These are phyloP conservation scores for Corylus americana DNA, from an alignment of 306 rosid genomes.

Conservation along the genomic window DNA sequence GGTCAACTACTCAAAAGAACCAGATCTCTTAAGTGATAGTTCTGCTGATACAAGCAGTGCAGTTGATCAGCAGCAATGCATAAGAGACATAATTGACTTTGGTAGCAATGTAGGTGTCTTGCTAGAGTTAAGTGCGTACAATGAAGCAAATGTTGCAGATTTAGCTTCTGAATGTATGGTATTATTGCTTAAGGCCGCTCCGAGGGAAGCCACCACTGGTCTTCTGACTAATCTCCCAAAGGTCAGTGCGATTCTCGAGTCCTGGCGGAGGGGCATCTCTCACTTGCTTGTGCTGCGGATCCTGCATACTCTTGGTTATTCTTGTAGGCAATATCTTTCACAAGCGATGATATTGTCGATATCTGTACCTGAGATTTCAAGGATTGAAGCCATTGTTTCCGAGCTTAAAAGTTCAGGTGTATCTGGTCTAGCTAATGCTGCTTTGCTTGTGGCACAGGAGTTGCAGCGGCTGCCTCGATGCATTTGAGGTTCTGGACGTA, in stretches of 20 bases:
- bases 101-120: conserved; percentile 76
- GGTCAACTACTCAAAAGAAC: conserved; percentile 56
- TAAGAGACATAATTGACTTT: conserved; percentile 82
- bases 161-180: conserved; percentile 83
- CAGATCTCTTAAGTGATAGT: conserved; percentile 59
- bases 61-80: conserved; percentile 70
- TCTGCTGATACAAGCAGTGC: conserved; percentile 48
- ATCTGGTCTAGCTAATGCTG: conserved; percentile 61
- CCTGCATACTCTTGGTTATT: conserved; percentile 79
- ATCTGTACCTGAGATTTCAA: conserved; percentile 71
- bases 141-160: conserved; percentile 57
- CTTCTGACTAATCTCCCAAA: conserved; percentile 81
- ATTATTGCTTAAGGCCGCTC: conserved; percentile 80
- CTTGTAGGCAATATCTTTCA: conserved; percentile 77
- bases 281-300: conserved; percentile 61
- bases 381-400: conserved; percentile 66
- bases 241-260: conserved; percentile 68
- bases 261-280: conserved; percentile 59
- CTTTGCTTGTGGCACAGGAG: conserved; percentile 72
- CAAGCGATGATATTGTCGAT: conserved; percentile 91
- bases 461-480: conserved; percentile 95
- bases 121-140: conserved; percentile 66
- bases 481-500: conserved; percentile 45
- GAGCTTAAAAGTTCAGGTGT: conserved; percentile 75
- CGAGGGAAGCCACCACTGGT: conserved; percentile 91